Evolutionary conservation across 2,329 filamentous ascomycete genomes (phyloP).

Genomic region (Penicillium sp.): DNA sequence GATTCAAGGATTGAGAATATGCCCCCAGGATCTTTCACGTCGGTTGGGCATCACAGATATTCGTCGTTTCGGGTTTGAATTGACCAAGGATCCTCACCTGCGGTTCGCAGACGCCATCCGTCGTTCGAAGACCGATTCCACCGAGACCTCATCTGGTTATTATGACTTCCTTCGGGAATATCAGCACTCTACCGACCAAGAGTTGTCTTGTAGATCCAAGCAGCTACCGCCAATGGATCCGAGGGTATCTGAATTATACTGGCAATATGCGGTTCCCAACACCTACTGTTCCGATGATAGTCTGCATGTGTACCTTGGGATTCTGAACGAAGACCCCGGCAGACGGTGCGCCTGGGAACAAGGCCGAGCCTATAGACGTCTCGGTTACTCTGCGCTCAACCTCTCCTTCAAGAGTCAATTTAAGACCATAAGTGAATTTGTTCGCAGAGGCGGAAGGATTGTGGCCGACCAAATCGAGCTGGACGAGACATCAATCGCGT

Average conservation of each 20-base stretch:
- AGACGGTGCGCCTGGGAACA: conserved; percentile 60
- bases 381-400: conserved; percentile 59
- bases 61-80: conserved; percentile 42
- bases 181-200: conserved; percentile 5
- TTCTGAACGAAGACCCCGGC: conserved; percentile 60
- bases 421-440: conserved; percentile 33
- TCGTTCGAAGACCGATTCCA: conserved; percentile 27
- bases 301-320: conserved; percentile 63
- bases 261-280: conserved; percentile 41
- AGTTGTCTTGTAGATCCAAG: neutral
- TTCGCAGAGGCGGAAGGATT: conserved; percentile 40
- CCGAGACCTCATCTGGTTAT: conserved; percentile 25
- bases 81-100: conserved; percentile 33
- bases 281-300: conserved; percentile 19
- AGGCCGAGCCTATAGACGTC: conserved; percentile 51
- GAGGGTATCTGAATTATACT: conserved; percentile 53
- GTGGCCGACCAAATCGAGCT: conserved; percentile 30
- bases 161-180: conserved; percentile 40
- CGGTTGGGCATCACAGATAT: conserved; percentile 38
- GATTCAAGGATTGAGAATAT: conserved; percentile 40
- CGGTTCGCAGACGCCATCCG: conserved; percentile 34
- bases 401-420: conserved; percentile 28
- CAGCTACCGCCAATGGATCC: conserved; percentile 44
- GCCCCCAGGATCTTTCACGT: conserved; percentile 35
- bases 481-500: conserved; percentile 16